Conservation (phyloP, 106 monocot species). For the Chionographis japonica region DNA sequence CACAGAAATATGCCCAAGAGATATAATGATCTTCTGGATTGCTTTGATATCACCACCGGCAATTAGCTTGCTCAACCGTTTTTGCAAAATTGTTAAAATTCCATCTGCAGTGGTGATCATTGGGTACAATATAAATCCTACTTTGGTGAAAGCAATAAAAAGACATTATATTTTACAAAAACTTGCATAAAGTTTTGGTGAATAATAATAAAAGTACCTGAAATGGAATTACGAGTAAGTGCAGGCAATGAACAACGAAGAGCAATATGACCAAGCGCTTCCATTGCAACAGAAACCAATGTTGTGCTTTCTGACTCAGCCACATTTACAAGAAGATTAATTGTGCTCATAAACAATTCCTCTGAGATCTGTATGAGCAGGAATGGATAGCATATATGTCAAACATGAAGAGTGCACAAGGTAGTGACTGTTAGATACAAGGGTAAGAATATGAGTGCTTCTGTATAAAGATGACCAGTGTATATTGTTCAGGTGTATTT, state of each 20-base stretch:
- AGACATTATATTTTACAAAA: background rate
- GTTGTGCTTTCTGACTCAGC: slow-evolving; percentile 61
- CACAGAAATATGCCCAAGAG: slow-evolving; percentile 82
- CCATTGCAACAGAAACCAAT: slow-evolving; percentile 76
- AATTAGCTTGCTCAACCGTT: slow-evolving; percentile 69
- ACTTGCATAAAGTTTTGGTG: background rate
- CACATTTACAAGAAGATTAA: slow-evolving; percentile 51
- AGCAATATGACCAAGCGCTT: slow-evolving; percentile 95
- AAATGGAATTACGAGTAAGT: slow-evolving; percentile 33
- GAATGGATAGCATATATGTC: background rate
- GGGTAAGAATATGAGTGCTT: too few species aligned
- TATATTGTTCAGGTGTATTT: too few species aligned
- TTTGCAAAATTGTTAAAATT: slow-evolving; percentile 47
- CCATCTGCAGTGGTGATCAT: slow-evolving; percentile 34
- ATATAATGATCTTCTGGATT: slow-evolving; percentile 71
- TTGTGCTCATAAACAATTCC: slow-evolving; percentile 21
- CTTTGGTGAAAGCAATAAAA: background rate
- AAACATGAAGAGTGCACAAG: background rate
- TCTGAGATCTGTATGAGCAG: slow-evolving; percentile 51
- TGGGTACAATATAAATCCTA: slow-evolving; percentile 1
- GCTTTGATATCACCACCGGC: slow-evolving; percentile 71
- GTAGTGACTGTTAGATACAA: background rate
- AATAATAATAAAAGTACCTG: slow-evolving; percentile 33
- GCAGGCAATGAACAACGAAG: slow-evolving; percentile 56
- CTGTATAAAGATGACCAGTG: too few species aligned